Percentiles rank a stretch among this genome's conserved stretches.
Conservation (phyloP, 2,329 filamentous ascomycete species). For the Emmonsia crescens region DNA sequence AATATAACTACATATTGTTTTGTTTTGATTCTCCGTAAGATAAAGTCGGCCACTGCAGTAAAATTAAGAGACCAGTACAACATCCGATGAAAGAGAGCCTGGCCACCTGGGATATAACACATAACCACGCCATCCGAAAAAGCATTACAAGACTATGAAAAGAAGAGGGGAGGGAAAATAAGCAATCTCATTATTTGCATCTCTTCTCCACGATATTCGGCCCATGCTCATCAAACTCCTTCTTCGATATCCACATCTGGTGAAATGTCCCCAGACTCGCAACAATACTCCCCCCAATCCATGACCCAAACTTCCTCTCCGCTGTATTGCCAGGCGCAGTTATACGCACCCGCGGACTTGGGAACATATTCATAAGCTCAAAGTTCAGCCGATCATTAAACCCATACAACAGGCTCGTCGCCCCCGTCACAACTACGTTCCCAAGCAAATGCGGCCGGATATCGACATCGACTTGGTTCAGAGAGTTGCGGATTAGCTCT, state of each 20-base stretch:
- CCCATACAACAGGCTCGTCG: constrained; percentile 74
- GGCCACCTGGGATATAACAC: neutral
- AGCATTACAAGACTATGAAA: neutral
- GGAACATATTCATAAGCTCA: constrained; percentile 72
- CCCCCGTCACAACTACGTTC: constrained; percentile 89
- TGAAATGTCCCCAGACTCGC: constrained; percentile 95
- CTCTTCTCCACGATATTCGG: constrained; percentile 85
- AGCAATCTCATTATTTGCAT: constrained; percentile 56
- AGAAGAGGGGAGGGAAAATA: neutral
- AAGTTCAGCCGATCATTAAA: constrained; percentile 83
- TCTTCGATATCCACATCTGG: constrained; percentile 97
- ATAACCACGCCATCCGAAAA: neutral
- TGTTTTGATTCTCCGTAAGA: neutral
- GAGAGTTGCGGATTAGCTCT: constrained; percentile 64
- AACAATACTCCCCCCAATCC: constrained; percentile 94
- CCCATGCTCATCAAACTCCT: constrained; percentile 96
- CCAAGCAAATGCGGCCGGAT: constrained; percentile 69
- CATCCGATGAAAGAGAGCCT: neutral
- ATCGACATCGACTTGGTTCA: constrained; percentile 79
- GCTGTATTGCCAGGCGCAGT: constrained; percentile 76
- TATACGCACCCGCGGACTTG: constrained; percentile 75
- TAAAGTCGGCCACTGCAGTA: neutral
- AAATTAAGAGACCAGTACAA: neutral
- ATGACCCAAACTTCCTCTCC: constrained; percentile 83
- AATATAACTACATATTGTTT: neutral